Conservation (phyloP, 1,139 yeast species). For the Hemisphaericaspora lyxosophila region DNA sequence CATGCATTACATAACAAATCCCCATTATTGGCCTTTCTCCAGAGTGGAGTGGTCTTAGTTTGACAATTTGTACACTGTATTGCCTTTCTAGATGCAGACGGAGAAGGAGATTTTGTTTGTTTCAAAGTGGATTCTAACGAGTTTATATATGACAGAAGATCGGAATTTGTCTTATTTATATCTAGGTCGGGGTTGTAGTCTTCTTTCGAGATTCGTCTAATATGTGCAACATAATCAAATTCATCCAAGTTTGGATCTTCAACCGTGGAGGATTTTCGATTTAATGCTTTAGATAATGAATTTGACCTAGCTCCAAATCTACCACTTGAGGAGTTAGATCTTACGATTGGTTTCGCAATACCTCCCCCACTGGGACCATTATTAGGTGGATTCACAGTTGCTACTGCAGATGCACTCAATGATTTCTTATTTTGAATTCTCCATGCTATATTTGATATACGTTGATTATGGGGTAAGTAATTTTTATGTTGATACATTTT, state of each 20-base stretch:
- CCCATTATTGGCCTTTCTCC: slow-evolving; percentile 48
- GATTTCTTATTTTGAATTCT: slow-evolving; percentile 43
- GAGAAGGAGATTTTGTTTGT: slow-evolving; percentile 10
- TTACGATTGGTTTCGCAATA: slow-evolving; percentile 10
- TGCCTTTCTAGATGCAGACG: slow-evolving; percentile 19
- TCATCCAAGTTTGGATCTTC: slow-evolving; percentile 38
- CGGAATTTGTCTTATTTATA: neutral
- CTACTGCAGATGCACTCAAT: slow-evolving; percentile 1
- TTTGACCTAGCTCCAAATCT: slow-evolving; percentile 10
- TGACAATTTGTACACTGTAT: slow-evolving; percentile 47
- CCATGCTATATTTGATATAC: slow-evolving; percentile 50
- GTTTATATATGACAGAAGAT: slow-evolving; percentile 39
- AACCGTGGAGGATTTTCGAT: slow-evolving; percentile 1
- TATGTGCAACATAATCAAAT: slow-evolving; percentile 50
- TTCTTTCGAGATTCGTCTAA: slow-evolving; percentile 43
- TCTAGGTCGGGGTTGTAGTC: slow-evolving; percentile 21
- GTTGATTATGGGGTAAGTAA: slow-evolving; percentile 44
- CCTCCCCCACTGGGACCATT: slow-evolving; percentile 6
- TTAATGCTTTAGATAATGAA: slow-evolving; percentile 6
- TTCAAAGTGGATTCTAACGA: slow-evolving; percentile 40
- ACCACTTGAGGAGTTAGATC: slow-evolving; percentile 9
- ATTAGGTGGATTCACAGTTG: neutral
- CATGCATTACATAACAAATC: slow-evolving; percentile 50
- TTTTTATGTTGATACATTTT: slow-evolving; percentile 46
- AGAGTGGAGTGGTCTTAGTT: slow-evolving; percentile 47